Conservation (phyloP, 306 rosid genomes). For the Rosa multiflora region DNA sequence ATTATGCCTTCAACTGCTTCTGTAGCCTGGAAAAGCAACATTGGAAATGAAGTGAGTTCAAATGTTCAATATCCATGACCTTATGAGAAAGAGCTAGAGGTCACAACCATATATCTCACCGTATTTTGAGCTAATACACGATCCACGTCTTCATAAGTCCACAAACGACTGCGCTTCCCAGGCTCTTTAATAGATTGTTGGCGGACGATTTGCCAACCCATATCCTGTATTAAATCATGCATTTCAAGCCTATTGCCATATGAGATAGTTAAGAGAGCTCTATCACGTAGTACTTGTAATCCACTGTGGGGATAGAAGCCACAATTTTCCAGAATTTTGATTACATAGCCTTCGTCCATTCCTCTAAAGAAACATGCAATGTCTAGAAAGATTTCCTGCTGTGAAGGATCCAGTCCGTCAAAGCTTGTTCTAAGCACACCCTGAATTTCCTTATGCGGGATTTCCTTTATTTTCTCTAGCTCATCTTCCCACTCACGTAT, state of each 20-base stretch:
- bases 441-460: not conserved
- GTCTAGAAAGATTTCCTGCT: conserved; percentile 28
- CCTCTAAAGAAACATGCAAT: conserved; percentile 45
- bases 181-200: not conserved
- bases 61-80: not conserved
- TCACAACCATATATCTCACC: not conserved
- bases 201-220: conserved; percentile 21
- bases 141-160: not conserved
- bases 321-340: conserved; percentile 12
- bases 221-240: conserved; percentile 38
- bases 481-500: conserved; percentile 7
- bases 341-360: conserved; percentile 20
- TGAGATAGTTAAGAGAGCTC: conserved; percentile 29
- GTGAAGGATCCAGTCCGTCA: conserved; percentile 14
- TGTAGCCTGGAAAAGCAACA: not conserved
- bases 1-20: conserved; percentile 19
- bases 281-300: conserved; percentile 33
- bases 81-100: not conserved
- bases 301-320: conserved; percentile 32
- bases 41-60: not conserved
- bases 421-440: conserved; percentile 14
- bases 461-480: not conserved
- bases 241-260: not conserved
- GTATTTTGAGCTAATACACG: conserved; percentile 16
- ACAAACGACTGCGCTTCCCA: not conserved